A percentile compares a stretch with the other conserved stretches of the same genome.
phyloP scores from a whole-genome alignment of 495 filamentous ascomycete species.

The Clohesyomyces aquaticus region DNA sequence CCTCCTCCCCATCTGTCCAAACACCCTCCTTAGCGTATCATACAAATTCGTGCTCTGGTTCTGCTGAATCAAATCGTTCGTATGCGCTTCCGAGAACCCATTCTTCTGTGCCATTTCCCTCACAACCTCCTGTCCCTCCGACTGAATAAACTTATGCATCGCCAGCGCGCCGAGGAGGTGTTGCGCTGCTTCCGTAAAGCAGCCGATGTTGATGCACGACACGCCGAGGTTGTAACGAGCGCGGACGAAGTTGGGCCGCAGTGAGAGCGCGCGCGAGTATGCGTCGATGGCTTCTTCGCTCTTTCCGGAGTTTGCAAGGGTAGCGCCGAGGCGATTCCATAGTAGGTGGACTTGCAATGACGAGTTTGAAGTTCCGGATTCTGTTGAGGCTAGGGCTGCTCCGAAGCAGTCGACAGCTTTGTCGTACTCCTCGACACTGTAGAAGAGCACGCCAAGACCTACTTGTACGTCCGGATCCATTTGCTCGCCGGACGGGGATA shows the following conservation, averaged over 20 bases:
- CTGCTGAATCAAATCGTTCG: slow-evolving; percentile 81
- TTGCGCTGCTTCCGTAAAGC: slow-evolving; percentile 87
- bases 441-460: slow-evolving; percentile 95
- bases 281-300: slow-evolving; percentile 95
- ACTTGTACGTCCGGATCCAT: slow-evolving; percentile 99
- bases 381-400: slow-evolving; percentile 79
- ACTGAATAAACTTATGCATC: slow-evolving; percentile 96
- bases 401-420: slow-evolving; percentile 99
- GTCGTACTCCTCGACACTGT: slow-evolving; percentile 94
- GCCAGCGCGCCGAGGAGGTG: slow-evolving; percentile 89
- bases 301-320: slow-evolving; percentile 89
- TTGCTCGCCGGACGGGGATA: slow-evolving; percentile 81
- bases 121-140: slow-evolving; percentile 79
- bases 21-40: slow-evolving; percentile 89
- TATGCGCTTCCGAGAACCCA: slow-evolving; percentile 64
- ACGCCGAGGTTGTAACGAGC: slow-evolving; percentile 97
- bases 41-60: slow-evolving; percentile 96
- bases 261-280: slow-evolving; percentile 86
- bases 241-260: slow-evolving; percentile 93
- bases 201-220: slow-evolving; percentile 95
- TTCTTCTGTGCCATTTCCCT: slow-evolving; percentile 76
- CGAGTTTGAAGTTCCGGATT: slow-evolving; percentile 75
- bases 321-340: slow-evolving; percentile 97
- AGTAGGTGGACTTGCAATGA: slow-evolving; percentile 82
- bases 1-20: slow-evolving; percentile 87